phyloP scores from a whole-genome alignment of 768 basidiomycete species.

The Tylopilus felleus region DNA sequence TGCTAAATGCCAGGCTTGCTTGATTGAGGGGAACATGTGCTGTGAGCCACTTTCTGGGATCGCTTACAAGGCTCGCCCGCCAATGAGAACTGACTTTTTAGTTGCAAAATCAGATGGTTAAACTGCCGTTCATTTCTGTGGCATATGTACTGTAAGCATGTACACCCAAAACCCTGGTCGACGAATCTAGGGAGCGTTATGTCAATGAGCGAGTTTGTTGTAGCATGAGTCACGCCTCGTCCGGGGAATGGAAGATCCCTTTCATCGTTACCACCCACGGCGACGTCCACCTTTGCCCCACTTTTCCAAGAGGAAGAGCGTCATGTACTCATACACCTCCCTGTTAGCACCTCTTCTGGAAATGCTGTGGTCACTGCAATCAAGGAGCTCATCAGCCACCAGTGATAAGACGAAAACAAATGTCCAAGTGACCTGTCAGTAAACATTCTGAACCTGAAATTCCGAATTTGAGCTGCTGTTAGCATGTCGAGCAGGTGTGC shows the following conservation, averaged over 20 bases:
- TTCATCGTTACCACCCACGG: constrained; percentile 49
- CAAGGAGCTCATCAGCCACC: constrained; percentile 7
- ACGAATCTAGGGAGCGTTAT: not conserved
- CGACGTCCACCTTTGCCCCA: constrained; percentile 83
- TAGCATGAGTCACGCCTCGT: not conserved
- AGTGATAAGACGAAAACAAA: not conserved
- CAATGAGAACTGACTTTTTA: not conserved
- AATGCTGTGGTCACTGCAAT: constrained; percentile 76
- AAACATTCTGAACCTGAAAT: constrained; percentile 91
- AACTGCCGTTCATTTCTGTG: not conserved
- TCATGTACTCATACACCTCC: constrained; percentile 87
- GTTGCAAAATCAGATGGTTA: not conserved
- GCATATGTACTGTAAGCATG: not conserved
- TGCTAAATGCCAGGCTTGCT: no score
- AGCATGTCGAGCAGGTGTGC: constrained; percentile 93
- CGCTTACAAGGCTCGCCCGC: not conserved
- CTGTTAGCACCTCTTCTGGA: constrained; percentile 67
- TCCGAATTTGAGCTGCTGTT: constrained; percentile 67
- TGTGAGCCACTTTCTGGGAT: no score
- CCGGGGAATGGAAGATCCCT: not conserved
- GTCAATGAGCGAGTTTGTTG: constrained; percentile 7
- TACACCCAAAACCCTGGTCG: not conserved
- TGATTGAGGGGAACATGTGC: no score
- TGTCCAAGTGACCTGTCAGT: constrained; percentile 73
- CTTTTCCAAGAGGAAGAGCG: constrained; percentile 80